Evolutionary conservation across 371 early-diverging fungal species (phyloP).

Genomic region (Lichtheimia hyalospora): DNA sequence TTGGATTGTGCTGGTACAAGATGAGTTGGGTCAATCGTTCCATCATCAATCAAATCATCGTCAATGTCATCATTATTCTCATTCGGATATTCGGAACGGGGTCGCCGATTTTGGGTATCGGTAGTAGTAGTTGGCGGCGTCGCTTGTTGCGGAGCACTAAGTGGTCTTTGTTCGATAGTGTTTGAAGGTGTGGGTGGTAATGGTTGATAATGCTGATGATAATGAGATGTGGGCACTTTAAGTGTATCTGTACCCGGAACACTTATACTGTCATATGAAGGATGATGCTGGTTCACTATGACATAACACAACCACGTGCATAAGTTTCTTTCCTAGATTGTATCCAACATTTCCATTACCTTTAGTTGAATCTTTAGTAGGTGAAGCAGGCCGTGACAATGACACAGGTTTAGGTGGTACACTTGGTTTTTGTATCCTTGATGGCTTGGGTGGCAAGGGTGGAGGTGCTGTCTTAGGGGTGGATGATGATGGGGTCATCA

Average conservation of each 20-base stretch:
- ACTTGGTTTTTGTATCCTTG: conserved; percentile 18
- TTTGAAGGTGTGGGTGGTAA: background rate
- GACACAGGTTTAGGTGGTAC: conserved; percentile 16
- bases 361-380: conserved; percentile 1
- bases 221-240: background rate
- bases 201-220: background rate
- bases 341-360: conserved; percentile 1
- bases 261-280: conserved; percentile 1
- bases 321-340: background rate
- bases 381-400: conserved; percentile 12
- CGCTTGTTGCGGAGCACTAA: conserved; percentile 1
- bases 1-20: conserved; percentile 52
- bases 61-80: background rate
- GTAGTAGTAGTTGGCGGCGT: conserved; percentile 1
- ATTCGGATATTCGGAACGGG: conserved; percentile 10
- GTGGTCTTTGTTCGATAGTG: background rate
- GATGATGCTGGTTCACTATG: background rate
- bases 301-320: background rate
- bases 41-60: conserved; percentile 23
- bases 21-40: conserved; percentile 43
- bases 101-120: background rate
- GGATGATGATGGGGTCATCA: too few species aligned
- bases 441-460: conserved; percentile 22
- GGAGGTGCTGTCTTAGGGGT: conserved; percentile 13
- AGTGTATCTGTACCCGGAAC: background rate